Base-by-base conservation (phyloP, 2,329 filamentous ascomycete genomes). In the Erysiphe neolycopersici region DNA sequence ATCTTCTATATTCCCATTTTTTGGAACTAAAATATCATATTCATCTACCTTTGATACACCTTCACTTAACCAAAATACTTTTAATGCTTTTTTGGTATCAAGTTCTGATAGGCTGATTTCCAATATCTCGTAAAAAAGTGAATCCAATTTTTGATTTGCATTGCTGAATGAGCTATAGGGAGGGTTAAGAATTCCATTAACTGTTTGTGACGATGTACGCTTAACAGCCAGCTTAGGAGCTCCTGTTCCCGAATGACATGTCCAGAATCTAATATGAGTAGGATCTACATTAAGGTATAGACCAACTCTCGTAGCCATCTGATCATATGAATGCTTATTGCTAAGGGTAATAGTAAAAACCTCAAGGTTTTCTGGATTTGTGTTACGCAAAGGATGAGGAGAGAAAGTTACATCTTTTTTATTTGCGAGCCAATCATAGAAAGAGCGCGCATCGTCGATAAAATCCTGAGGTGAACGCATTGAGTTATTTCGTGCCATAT, bases 61-160 rank as follows among this genome's bases (percentile, higher is more conserved):
- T 49, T 98, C 89, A 36, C 77, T 79, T 39, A 98, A 64, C 73
- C 79, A 87, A 1, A 68, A 80, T 41, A 98, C 62, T 58, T 81
- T 87, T 49, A 95, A 64, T 45, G 65, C 73, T 64, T 91, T 94
- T 64, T 92, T 89, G 45, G 81, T 89, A 56, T 98, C 89, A 38
- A 92, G 67, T 59, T 98, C 91, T 19, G 81, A 79, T 40, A 98
- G 62, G 53, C 83, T 93, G 65, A 94, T 92, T 49, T 98, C 89
- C 36, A 98, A 64, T 26, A 95, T 73, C 58, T 98, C 89, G 56
- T 85, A 98, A 59, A 77, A 95, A 43, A 98, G 65, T 0, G 78
- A 73, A 59, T 95, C 87, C 17, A 69, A 62, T 44, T 76, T 70
- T 55, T 84, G 79, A 30, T 68, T 74, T 45, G 70, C 69, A 51